Evolutionary conservation across 169 alveolate species (phyloP).

Genomic region (Plasmodium berghei): DNA sequence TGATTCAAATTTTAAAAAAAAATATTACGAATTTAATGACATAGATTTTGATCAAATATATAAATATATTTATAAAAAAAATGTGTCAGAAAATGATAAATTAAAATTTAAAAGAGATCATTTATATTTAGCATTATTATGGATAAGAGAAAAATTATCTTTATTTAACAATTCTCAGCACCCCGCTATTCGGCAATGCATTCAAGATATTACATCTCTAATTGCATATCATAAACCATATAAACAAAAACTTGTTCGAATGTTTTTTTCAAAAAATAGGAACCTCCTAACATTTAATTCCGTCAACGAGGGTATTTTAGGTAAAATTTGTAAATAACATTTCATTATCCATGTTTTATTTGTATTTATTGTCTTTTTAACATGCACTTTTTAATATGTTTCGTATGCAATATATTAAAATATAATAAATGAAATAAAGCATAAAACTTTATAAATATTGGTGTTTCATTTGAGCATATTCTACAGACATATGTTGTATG

Average conservation of each 20-base stretch:
- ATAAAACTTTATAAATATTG: too few species aligned
- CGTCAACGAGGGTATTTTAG: conserved; percentile 63
- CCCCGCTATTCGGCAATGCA: conserved; percentile 53
- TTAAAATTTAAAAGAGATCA: conserved; percentile 68
- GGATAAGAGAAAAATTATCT: conserved; percentile 74
- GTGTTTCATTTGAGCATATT: too few species aligned
- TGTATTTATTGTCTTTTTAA: not conserved
- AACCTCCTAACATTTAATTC: conserved; percentile 55
- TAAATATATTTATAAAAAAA: conserved; percentile 53
- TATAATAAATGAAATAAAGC: too few species aligned
- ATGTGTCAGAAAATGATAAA: conserved; percentile 1
- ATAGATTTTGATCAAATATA: conserved; percentile 70
- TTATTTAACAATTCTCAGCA: conserved; percentile 31
- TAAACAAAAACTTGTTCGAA: conserved; percentile 73
- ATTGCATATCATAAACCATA: conserved; percentile 76
- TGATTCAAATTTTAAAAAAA: conserved; percentile 69
- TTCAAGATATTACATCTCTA: conserved; percentile 59
- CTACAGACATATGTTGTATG: too few species aligned
- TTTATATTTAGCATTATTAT: conserved; percentile 69
- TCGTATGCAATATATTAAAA: too few species aligned
- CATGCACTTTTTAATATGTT: not conserved
- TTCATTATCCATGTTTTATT: not conserved
- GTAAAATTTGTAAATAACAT: conserved; percentile 12
- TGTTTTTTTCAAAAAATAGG: conserved; percentile 70
- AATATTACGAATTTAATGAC: conserved; percentile 67